Percentiles rank a stretch among this genome's conserved stretches.
Conservation (phyloP, 768 basidiomycete species). For the Mycena belliarum region DNA sequence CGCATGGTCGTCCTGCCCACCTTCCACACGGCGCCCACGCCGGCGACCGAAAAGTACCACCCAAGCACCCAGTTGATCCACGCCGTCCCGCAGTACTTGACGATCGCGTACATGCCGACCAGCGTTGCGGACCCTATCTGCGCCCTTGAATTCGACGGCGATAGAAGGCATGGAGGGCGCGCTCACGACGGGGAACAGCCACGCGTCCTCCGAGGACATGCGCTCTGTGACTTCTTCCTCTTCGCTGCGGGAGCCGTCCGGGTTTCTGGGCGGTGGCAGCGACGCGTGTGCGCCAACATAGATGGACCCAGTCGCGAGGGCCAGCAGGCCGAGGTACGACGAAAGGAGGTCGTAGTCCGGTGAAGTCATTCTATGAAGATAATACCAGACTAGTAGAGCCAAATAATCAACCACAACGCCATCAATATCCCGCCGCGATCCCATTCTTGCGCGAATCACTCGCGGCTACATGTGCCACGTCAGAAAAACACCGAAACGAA, state of each 20-base stretch:
- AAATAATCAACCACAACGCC: too few relatives aligned
- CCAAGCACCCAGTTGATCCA: conserved; percentile 84
- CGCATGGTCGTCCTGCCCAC: conserved; percentile 37
- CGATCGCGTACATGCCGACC: conserved; percentile 65
- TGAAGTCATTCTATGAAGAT: not conserved
- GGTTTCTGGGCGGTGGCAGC: conserved; percentile 38
- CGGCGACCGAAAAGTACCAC: conserved; percentile 71
- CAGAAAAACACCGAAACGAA: not conserved
- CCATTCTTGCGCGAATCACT: conserved; percentile 94
- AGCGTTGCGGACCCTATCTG: conserved; percentile 73
- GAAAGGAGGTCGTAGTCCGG: conserved; percentile 60
- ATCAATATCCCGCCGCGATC: conserved; percentile 81
- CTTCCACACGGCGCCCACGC: conserved; percentile 70
- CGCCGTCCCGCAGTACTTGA: conserved; percentile 75
- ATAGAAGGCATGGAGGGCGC: not conserved
- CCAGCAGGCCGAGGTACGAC: conserved; percentile 69
- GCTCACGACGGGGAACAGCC: conserved; percentile 75
- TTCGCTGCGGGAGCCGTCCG: conserved; percentile 29
- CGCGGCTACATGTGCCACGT: conserved; percentile 51
- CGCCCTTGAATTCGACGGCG: not conserved
- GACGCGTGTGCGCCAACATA: conserved; percentile 72
- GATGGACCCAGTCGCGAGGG: conserved; percentile 64
- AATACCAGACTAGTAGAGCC: not conserved
- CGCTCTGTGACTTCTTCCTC: conserved; percentile 60
- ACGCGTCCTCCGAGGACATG: conserved; percentile 69